Conservation (phyloP, 2,329 filamentous ascomycete genomes). For the Ophiostoma montium region DNA sequence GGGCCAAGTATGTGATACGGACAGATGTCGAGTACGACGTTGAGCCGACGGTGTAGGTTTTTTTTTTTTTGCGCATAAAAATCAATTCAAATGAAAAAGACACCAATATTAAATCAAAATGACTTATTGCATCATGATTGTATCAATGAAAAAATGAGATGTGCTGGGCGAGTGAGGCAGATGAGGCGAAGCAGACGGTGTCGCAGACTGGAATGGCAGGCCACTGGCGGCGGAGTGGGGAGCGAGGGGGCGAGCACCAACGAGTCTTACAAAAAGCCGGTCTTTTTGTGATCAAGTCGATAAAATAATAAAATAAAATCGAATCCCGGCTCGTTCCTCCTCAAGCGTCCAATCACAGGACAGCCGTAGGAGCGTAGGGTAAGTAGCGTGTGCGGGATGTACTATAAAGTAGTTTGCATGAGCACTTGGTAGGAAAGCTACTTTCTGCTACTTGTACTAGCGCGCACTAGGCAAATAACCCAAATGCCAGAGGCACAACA, state of each 20-base stretch:
- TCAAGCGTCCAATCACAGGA: not conserved
- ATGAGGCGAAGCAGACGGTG: too few relatives aligned
- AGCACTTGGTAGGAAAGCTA: not conserved
- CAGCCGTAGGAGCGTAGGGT: not conserved
- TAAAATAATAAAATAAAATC: not conserved
- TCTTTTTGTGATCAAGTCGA: not conserved
- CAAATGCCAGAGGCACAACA: not conserved
- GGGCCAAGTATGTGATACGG: conserved; percentile 54
- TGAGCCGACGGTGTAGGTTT: conserved; percentile 19
- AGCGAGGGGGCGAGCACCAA: too few relatives aligned
- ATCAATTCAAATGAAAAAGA: too few relatives aligned
- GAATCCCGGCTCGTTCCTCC: not conserved
- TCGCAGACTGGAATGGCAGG: too few relatives aligned
- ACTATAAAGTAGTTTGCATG: not conserved
- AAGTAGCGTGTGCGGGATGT: not conserved
- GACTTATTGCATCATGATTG: too few relatives aligned
- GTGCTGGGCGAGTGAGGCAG: too few relatives aligned
- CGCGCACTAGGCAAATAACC: not conserved
- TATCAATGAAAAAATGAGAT: too few relatives aligned
- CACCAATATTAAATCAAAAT: too few relatives aligned
- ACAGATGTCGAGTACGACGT: conserved; percentile 61
- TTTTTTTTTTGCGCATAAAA: too few relatives aligned
- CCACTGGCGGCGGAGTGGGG: too few relatives aligned
- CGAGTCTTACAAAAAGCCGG: too few relatives aligned
- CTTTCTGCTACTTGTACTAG: not conserved